phyloP scores from a whole-genome alignment of 1,139 yeast species.

The Candida sp. region DNA sequence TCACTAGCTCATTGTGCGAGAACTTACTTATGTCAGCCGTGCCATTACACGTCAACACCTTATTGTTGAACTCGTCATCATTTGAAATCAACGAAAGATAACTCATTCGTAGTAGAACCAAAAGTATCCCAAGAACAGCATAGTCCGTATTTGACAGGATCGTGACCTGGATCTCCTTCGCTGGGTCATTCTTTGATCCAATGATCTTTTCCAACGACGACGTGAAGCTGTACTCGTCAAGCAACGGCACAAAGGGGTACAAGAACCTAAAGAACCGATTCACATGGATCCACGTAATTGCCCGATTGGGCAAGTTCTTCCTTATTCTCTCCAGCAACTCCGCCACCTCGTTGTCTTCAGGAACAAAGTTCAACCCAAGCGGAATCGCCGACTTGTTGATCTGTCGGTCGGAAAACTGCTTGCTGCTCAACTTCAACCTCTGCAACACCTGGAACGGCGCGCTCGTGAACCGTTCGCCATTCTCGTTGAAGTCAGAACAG shows the following conservation, averaged over 20 bases:
- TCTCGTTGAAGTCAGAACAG: neutral
- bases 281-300: slow-evolving; percentile 45
- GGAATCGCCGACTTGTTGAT: slow-evolving; percentile 19
- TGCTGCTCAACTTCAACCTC: slow-evolving; percentile 11
- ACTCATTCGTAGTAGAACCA: slow-evolving; percentile 24
- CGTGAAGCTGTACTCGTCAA: slow-evolving; percentile 41
- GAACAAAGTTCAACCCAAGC: slow-evolving; percentile 19
- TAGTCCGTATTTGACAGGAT: slow-evolving; percentile 22
- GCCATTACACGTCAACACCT: slow-evolving; percentile 17
- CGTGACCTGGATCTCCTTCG: slow-evolving; percentile 17
- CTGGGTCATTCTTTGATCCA: slow-evolving; percentile 19
- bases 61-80: slow-evolving; percentile 25
- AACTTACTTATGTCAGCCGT: neutral
- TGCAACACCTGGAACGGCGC: slow-evolving; percentile 17
- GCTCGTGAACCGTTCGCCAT: slow-evolving; percentile 14
- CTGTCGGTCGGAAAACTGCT: slow-evolving; percentile 7
- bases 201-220: slow-evolving; percentile 19
- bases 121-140: slow-evolving; percentile 26
- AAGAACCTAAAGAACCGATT: slow-evolving; percentile 46
- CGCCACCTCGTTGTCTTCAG: slow-evolving; percentile 26
- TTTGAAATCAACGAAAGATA: slow-evolving; percentile 33
- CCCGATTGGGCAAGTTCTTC: slow-evolving; percentile 41
- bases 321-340: slow-evolving; percentile 31
- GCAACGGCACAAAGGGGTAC: slow-evolving; percentile 49
- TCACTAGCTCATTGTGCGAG: slow-evolving; percentile 18